Percentiles rank a stretch among this genome's conserved stretches.
These are phyloP conservation scores for Fusarium staphyleae DNA, from an alignment of 2,329 filamentous ascomycete species.

Conservation along the genomic window DNA sequence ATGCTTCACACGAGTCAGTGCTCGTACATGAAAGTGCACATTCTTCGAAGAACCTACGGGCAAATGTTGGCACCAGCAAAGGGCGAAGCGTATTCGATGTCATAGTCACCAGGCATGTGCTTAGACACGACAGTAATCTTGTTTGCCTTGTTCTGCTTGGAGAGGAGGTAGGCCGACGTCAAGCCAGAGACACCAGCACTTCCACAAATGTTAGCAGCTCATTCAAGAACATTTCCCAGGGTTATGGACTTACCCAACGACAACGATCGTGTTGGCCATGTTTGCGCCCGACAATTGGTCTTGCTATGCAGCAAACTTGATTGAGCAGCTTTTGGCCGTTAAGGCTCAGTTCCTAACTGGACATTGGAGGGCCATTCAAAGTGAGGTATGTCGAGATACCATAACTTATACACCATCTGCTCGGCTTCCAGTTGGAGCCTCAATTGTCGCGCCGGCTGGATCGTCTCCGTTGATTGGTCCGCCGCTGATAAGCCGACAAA, in stretches of 20 bases:
- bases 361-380: not conserved
- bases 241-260: too few species aligned
- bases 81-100: constrained; percentile 4
- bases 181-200: constrained; percentile 59
- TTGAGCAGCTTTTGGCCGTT: too few species aligned
- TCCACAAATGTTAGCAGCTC: too few species aligned
- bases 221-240: too few species aligned
- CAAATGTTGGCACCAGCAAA: constrained; percentile 55
- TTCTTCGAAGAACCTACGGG: constrained; percentile 53
- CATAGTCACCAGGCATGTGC: constrained; percentile 9
- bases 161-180: constrained; percentile 50
- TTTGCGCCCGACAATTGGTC: not conserved
- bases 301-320: too few species aligned
- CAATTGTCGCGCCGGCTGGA: constrained; percentile 11
- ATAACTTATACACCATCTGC: constrained; percentile 15
- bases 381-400: constrained; percentile 13
- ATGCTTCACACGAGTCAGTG: constrained; percentile 47
- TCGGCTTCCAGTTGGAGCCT: constrained; percentile 27
- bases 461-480: constrained; percentile 20
- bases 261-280: too few species aligned
- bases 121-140: not conserved
- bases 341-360: not conserved
- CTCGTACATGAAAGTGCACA: not conserved
- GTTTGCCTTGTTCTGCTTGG: not conserved
- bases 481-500: constrained; percentile 3